Evolutionary conservation across 495 filamentous ascomycete genomes (phyloP), one percentile per base, ranked within the genome.

Genomic region (Hyaloscypha bicolor): DNA sequence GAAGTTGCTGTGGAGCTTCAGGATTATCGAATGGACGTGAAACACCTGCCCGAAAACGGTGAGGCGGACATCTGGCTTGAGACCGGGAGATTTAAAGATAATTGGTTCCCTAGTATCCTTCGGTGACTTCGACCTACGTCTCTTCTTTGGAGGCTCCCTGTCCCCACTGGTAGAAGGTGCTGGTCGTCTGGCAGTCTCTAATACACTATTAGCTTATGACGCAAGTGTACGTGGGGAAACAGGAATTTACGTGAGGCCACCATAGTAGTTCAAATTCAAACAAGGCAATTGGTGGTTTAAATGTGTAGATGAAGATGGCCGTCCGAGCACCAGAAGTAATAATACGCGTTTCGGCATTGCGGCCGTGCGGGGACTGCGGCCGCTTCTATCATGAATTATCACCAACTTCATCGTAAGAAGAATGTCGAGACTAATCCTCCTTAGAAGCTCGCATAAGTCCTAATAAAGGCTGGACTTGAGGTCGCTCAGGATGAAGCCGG

Each of bases 1-100:
- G 35, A 42, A 61, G 9, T 55, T 55, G 4, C 56, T 53, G 29
- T 66, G 21, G 9, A 66, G 25, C 55, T 62, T 51, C 22, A 61
- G 48, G 6, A 62, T 32, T 31, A 45, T 11, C 6, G 64, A 61
- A 55, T 61, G 58, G 3, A 66, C 56, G 12, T 60, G 58, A 12
- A 53, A 66, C n/a, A 61, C 64, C 45, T 55, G 42, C 9, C 55
- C 12, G 31, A 32, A 55, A 5, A 59, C 55, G 6, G 9, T 48
- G 3, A 62, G 21, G 1, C 60, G 37, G 22, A 62, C 60, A 51
- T 62, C 60, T 21, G 60, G 60, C 9, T 42, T 21, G n/a, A 62
- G 12, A 19, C 60, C 60, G 6, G 60, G 60, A 21, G 58, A 33
- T 21, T 3, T 8, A 31, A 61, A 37, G 35, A 61, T 5, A 29